Conservation (phyloP, 257 asterid species). For the Capsicum pubescens region DNA sequence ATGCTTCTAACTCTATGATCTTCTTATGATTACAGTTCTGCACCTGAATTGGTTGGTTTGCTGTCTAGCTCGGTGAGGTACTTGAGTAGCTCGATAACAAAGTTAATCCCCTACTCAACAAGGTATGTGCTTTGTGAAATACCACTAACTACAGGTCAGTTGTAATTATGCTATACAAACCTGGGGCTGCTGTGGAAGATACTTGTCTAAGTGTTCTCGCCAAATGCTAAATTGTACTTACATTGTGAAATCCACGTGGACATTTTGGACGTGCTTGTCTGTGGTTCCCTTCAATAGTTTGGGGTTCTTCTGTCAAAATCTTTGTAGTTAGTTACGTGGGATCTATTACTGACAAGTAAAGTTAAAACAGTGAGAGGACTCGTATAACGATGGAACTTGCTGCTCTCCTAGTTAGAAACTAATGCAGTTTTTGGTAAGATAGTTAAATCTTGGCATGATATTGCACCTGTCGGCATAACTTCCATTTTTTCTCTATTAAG, state of each 20-base stretch:
- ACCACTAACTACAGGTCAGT: neutral
- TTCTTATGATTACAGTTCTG: slow-evolving; percentile 69
- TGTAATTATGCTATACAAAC: neutral
- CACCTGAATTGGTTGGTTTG: slow-evolving; percentile 90
- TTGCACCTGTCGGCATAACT: slow-evolving; percentile 10
- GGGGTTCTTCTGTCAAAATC: neutral
- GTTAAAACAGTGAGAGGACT: neutral
- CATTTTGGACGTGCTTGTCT: neutral
- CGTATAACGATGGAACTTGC: neutral
- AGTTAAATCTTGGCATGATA: neutral
- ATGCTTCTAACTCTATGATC: slow-evolving; percentile 27
- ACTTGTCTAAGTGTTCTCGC: neutral
- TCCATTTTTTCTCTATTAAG: slow-evolving; percentile 47
- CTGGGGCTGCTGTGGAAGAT: neutral
- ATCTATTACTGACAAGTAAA: neutral
- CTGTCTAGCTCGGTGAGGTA: slow-evolving; percentile 76
- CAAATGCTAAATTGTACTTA: neutral
- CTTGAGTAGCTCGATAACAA: slow-evolving; percentile 74
- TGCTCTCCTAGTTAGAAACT: neutral
- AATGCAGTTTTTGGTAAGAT: neutral
- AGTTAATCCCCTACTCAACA: slow-evolving; percentile 74
- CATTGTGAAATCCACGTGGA: neutral
- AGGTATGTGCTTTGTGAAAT: slow-evolving; percentile 51
- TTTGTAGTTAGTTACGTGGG: neutral
- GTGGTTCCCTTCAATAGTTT: neutral